Base-by-base conservation (phyloP, 2,329 filamentous ascomycete species). In the Alternaria consortialis region DNA sequence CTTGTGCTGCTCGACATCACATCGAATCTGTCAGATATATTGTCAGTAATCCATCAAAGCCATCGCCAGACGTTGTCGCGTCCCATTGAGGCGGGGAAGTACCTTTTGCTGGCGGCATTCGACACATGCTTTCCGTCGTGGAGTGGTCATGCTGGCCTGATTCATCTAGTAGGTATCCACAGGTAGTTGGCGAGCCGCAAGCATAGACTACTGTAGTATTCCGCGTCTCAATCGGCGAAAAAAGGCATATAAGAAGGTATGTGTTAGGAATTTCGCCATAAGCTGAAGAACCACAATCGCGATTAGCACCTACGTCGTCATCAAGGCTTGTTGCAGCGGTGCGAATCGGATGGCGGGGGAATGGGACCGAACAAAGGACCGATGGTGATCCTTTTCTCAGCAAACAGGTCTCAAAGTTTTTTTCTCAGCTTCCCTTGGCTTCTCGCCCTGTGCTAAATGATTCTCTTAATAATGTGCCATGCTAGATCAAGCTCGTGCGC, bases 101-200 rank as follows among this genome's bases (percentile, higher is more conserved):
- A 77, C 76, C 71, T 78, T 78, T 68, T 78, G 76, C 62, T 78
- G 76, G 47, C 76, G 69, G 59, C 76, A 78, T 60, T 78, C 76
- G 31, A 78, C 75, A 64, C 76, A 78, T 31, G 76, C 76, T 54
- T 78, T 78, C 39, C 76, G 67, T 65, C 76, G 66, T 39, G 75
- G 75, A 53, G 73, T 75, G 40, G 74, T 69, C 74, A 76, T 75
- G 62, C 64, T 68, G 57, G 62, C 61, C 59, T 63, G 56, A 58
- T 63, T 65, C 64, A 63, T 63, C 65, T 63, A 65, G 47, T 40
- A 37, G 39, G 67, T 63, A 69, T 69, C 68, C 69, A 72, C 68
- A 62, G 55, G 63, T 39, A 60, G 60, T 63, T 59, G 63, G 56
- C 58, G 56, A 63, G 47, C 67, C 39, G 65, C 61, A 63, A 63